Base-by-base conservation (phyloP, 2,329 filamentous ascomycete species). In the Cercospora nicotianae region DNA sequence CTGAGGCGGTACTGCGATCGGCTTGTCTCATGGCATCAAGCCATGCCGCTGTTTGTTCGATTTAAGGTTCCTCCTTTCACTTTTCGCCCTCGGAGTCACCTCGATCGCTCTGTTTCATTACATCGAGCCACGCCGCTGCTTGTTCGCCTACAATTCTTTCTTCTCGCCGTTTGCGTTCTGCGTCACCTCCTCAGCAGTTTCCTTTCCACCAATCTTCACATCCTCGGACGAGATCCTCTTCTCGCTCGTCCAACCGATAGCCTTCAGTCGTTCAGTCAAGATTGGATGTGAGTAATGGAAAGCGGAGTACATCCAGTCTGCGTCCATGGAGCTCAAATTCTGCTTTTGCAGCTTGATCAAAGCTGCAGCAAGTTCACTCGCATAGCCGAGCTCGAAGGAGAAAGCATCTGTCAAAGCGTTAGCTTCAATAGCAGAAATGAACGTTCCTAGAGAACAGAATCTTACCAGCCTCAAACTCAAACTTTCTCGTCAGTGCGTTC, bases 231-330 rank as follows among this genome's bases (percentile, higher is more conserved):
- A 76, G 20, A 84, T 79, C 76, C 86, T 87, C 73, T 84, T 83
- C 68, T 86, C 84, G 69, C 92, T 89, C 77, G 90, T 89, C 94
- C 94, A 99, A 72, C 92, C 90, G 69, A 99, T 86, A 1, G 94
- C 95, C 80, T 91, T 92, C 75, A 99, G 85, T 76, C 95, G 89
- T 86, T 99, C 96, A 1, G 94, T 91, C 73, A 99, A 84, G 73
- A 98, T 97, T 0, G 95, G 95, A 82, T 99, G 95, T 26, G 94
- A 97, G 86, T 96, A 97, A 83, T 99, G 94, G 85, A 98, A 99
- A 82, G 91, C 96, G 64, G 95, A 95, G 81, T 96, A 99, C 87
- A 97, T 89, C 91, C 92, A 96, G 82, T 99, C 96, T 30, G 95
- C 95, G 76, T 99, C 95, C 94, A 99, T 98, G 69, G 92, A 96